Percentiles rank a stretch among this genome's conserved stretches.
Evolutionary conservation across 2,329 filamentous ascomycete species (phyloP).

Genomic region (Raffaelea arxii): DNA sequence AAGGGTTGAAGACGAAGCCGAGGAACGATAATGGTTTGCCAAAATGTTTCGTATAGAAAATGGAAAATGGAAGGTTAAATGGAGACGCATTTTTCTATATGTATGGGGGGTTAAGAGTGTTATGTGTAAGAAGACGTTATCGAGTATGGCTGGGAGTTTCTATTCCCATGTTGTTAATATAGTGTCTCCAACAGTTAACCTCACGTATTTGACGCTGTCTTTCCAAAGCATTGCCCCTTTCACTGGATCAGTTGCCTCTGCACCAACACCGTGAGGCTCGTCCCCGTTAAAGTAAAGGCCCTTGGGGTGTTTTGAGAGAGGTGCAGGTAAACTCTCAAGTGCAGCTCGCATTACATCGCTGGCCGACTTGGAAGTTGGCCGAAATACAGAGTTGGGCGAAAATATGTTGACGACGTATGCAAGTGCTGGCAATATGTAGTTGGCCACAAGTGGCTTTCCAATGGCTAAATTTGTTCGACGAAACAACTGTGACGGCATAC

Average conservation of each 20-base stretch:
- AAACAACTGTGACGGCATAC: conserved; percentile 18
- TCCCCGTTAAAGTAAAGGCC: conserved; percentile 22
- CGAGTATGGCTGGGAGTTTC: not conserved
- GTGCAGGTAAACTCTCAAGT: conserved; percentile 14
- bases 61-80: not conserved
- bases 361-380: conserved; percentile 20
- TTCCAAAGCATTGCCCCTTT: conserved; percentile 20
- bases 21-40: not conserved
- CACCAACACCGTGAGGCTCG: conserved; percentile 13
- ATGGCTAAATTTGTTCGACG: conserved; percentile 13
- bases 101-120: too few relatives aligned
- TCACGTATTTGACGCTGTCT: conserved; percentile 17
- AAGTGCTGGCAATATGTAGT: conserved; percentile 10
- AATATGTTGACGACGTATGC: conserved; percentile 10
- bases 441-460: conserved; percentile 6
- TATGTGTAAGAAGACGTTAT: too few relatives aligned
- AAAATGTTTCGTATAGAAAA: not conserved
- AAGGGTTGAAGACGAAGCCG: not conserved
- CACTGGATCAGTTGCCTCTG: conserved; percentile 15
- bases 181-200: conserved; percentile 20
- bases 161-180: conserved; percentile 17
- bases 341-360: conserved; percentile 19
- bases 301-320: conserved; percentile 18
- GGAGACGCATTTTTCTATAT: too few relatives aligned
- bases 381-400: conserved; percentile 15